Evolutionary conservation across 2,329 filamentous ascomycete species (phyloP).

Genomic region (Ophiobolus disseminans): DNA sequence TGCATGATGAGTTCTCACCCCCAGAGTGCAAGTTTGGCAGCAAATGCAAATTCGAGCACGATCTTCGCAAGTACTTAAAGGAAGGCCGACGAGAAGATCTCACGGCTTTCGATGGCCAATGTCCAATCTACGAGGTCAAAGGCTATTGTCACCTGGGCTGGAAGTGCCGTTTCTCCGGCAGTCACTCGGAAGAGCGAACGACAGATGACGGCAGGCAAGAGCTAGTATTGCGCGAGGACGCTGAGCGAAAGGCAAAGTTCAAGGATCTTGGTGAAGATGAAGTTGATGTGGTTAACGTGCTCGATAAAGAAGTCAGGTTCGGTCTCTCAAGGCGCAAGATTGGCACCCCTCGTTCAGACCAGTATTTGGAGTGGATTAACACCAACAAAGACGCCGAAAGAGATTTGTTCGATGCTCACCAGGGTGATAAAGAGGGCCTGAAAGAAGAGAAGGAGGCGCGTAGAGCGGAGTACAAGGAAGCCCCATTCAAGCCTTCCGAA

Average conservation of each 20-base stretch:
- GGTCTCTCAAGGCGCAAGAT: slow-evolving; percentile 76
- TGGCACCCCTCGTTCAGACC: slow-evolving; percentile 74
- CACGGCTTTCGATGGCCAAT: slow-evolving; percentile 75
- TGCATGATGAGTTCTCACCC: slow-evolving; percentile 81
- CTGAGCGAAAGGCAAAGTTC: slow-evolving; percentile 54
- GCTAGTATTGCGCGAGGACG: slow-evolving; percentile 71
- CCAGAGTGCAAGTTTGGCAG: slow-evolving; percentile 76
- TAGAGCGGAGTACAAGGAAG: slow-evolving; percentile 81
- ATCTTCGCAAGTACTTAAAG: slow-evolving; percentile 82
- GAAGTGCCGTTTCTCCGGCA: slow-evolving; percentile 91
- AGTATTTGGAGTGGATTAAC: slow-evolving; percentile 80
- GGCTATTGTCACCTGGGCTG: slow-evolving; percentile 85
- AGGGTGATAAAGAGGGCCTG: slow-evolving; percentile 36
- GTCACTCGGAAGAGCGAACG: slow-evolving; percentile 83
- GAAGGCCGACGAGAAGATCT: slow-evolving; percentile 84
- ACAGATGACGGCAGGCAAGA: slow-evolving; percentile 83
- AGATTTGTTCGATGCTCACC: slow-evolving; percentile 44
- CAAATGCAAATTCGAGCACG: slow-evolving; percentile 81
- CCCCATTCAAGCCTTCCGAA: slow-evolving; percentile 88
- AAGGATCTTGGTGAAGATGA: slow-evolving; percentile 54
- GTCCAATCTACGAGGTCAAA: slow-evolving; percentile 78
- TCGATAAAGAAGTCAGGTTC: slow-evolving; percentile 73
- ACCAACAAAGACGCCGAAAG: slow-evolving; percentile 59
- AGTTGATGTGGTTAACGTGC: slow-evolving; percentile 76
- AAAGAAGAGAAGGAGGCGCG: slow-evolving; percentile 64